Evolutionary conservation across 805 yeast species (phyloP).

Genomic region (Starmerella vitae): DNA sequence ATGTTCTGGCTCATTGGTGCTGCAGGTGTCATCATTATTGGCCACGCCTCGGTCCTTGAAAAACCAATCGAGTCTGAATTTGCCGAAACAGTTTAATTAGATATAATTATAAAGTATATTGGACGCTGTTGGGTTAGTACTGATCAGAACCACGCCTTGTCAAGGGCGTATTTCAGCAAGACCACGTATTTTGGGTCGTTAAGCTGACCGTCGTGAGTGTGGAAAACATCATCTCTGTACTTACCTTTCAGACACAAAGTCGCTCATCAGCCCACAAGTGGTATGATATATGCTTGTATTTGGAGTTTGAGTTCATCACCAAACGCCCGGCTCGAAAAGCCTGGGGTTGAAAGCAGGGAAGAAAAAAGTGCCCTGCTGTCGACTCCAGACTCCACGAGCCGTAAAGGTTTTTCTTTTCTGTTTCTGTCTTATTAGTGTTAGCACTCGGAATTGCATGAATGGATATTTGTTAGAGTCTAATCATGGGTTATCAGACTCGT

Average conservation of each 20-base stretch:
- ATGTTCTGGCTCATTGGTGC: constrained; percentile 87
- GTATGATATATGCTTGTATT: constrained; percentile 99
- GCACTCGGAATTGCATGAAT: constrained; percentile 84
- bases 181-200: constrained; percentile 44
- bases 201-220: constrained; percentile 58
- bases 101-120: no score
- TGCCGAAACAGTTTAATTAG: constrained; percentile 40
- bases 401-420: background rate
- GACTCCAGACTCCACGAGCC: background rate
- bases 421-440: constrained; percentile 13
- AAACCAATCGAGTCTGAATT: constrained; percentile 92
- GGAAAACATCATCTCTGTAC: constrained; percentile 38
- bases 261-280: constrained; percentile 42
- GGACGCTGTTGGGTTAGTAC: constrained; percentile 12
- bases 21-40: constrained; percentile 58
- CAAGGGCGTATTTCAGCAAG: constrained; percentile 73
- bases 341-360: constrained; percentile 5
- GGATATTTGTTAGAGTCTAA: constrained; percentile 79
- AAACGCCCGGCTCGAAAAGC: constrained; percentile 19
- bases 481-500: constrained; percentile 86
- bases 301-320: constrained; percentile 58
- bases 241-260: constrained; percentile 42
- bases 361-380: background rate
- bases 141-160: constrained; percentile 60
- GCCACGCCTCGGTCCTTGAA: constrained; percentile 85